These are phyloP conservation scores for Talaromyces sp. DNA, from an alignment of 2,329 filamentous ascomycete genomes.

Conservation along the genomic window DNA sequence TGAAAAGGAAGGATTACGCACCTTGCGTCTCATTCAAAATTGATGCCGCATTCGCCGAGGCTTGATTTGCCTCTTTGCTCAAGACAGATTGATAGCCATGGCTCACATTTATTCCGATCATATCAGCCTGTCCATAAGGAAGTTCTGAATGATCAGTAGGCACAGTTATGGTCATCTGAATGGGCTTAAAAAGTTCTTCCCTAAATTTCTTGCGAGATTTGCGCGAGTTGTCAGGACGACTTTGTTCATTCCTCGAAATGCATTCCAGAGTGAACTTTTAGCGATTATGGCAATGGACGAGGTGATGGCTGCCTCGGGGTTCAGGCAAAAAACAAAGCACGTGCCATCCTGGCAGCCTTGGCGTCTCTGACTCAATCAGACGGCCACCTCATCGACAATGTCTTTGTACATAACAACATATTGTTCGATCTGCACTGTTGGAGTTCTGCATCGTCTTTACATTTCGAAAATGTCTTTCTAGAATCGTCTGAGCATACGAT, in stretches of 20 bases:
- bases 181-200: too few species aligned
- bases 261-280: background rate
- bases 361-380: conserved; percentile 3
- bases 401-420: background rate
- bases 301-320: background rate
- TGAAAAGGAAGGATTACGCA: background rate
- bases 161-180: too few species aligned
- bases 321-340: background rate
- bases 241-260: background rate
- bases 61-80: background rate
- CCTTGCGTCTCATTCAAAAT: background rate
- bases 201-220: background rate
- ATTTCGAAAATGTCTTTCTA: background rate
- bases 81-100: too few species aligned
- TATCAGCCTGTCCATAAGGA: too few species aligned
- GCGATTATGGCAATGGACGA: too few species aligned
- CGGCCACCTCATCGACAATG: background rate
- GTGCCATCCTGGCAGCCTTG: background rate
- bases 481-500: background rate
- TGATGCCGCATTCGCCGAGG: background rate
- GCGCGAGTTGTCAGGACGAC: too few species aligned
- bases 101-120: too few species aligned
- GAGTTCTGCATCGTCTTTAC: too few species aligned
- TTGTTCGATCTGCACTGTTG: background rate
- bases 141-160: too few species aligned